These are phyloP conservation scores for Plasmodium ovale DNA, from an alignment of 169 alveolate genomes.

Conservation along the genomic window DNA sequence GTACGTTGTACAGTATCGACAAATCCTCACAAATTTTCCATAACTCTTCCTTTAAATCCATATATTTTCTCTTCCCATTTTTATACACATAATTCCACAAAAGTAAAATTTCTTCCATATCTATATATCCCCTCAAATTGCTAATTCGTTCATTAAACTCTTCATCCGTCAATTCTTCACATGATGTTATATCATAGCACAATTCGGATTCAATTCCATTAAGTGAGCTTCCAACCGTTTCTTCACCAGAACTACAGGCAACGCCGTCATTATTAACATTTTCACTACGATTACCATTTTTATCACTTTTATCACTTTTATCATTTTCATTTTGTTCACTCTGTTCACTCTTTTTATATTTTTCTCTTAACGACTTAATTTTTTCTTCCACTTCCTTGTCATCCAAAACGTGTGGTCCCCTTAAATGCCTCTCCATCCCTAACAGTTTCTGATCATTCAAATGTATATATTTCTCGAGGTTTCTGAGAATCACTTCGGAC, in stretches of 20 bases:
- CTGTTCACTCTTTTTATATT: not conserved
- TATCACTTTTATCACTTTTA: not conserved
- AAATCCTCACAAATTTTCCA: slow-evolving; percentile 20
- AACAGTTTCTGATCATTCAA: not conserved
- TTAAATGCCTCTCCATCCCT: not conserved
- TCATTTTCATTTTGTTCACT: not conserved
- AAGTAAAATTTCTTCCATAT: not conserved
- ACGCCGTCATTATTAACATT: not conserved
- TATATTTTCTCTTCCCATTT: slow-evolving; percentile 16
- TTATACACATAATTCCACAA: slow-evolving; percentile 25
- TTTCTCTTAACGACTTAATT: not conserved
- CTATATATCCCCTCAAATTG: slow-evolving; percentile 1
- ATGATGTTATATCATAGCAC: not conserved
- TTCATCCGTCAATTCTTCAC: slow-evolving; percentile 22
- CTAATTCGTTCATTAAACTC: slow-evolving; percentile 6
- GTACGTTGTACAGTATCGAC: not conserved
- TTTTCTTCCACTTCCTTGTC: not conserved
- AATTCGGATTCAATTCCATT: not conserved
- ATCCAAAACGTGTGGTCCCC: not conserved
- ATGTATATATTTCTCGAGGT: not conserved
- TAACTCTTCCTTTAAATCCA: slow-evolving; percentile 20
- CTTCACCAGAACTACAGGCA: not conserved
- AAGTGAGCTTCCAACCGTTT: not conserved
- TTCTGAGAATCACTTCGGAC: not conserved
- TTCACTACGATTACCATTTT: not conserved